phyloP scores from a whole-genome alignment of 768 basidiomycete genomes.

The Hydnomerulius pinastri region DNA sequence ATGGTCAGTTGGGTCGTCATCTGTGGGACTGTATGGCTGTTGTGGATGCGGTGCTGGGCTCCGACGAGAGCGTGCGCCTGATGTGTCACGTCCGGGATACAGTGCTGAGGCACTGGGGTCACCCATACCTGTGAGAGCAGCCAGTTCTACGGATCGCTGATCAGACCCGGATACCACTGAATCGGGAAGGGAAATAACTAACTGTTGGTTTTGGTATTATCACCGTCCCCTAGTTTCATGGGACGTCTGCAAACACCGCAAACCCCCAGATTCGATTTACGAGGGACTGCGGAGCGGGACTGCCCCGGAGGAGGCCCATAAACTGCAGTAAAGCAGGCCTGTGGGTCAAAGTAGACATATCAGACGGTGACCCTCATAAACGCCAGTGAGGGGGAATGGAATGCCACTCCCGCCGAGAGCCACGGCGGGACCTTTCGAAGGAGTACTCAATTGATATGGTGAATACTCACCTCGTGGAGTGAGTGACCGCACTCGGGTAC shows the following conservation, averaged over 20 bases:
- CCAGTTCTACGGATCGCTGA: slow-evolving; percentile 67
- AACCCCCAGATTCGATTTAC: slow-evolving; percentile 84
- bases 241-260: slow-evolving; percentile 96
- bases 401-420: background rate
- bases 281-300: slow-evolving; percentile 53
- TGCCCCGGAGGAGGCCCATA: slow-evolving; percentile 83
- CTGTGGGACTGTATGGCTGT: slow-evolving; percentile 66
- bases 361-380: slow-evolving; percentile 4
- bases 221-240: slow-evolving; percentile 93
- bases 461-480: slow-evolving; percentile 76
- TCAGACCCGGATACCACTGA: slow-evolving; percentile 4
- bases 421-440: background rate
- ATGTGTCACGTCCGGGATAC: slow-evolving; percentile 70
- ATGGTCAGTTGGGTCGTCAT: slow-evolving; percentile 84
- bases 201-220: slow-evolving; percentile 87
- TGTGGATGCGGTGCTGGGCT: slow-evolving; percentile 23
- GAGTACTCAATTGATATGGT: background rate
- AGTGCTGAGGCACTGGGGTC: slow-evolving; percentile 54
- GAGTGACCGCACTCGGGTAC: slow-evolving; percentile 98
- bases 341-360: slow-evolving; percentile 6
- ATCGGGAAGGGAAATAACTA: slow-evolving; percentile 30
- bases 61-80: slow-evolving; percentile 36
- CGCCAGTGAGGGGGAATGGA: background rate
- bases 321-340: slow-evolving; percentile 97
- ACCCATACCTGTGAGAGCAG: slow-evolving; percentile 89